A percentile compares a stretch with the other conserved stretches of the same genome.
Conservation (phyloP, 139 green algal genomes). For the Pycnococcus provasolii region DNA sequence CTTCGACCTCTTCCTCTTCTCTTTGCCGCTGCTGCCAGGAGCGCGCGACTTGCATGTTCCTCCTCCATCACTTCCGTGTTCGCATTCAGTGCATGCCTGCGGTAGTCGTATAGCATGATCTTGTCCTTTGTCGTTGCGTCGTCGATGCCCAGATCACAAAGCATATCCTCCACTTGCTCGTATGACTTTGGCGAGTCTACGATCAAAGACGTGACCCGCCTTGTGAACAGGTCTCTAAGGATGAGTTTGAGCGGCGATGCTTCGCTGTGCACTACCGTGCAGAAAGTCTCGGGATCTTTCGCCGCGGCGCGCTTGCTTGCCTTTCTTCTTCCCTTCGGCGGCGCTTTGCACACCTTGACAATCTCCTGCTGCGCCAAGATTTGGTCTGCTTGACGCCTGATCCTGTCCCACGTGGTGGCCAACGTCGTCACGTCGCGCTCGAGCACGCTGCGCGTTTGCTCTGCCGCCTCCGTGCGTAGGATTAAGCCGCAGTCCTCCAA, state of each 20-base stretch:
- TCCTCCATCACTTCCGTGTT: neutral
- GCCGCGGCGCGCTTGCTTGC: neutral
- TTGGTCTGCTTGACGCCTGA: neutral
- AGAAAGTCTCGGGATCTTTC: neutral
- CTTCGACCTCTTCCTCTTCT: too few relatives aligned
- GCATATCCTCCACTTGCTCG: neutral
- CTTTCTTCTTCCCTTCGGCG: too few relatives aligned
- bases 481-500: conserved; percentile 2
- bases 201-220: too few relatives aligned
- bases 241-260: too few relatives aligned
- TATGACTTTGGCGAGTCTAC: too few relatives aligned
- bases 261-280: too few relatives aligned
- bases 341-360: neutral
- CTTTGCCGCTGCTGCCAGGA: too few relatives aligned
- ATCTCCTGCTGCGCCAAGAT: neutral
- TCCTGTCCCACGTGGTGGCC: neutral
- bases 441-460: neutral
- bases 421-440: conserved; percentile 4
- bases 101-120: too few relatives aligned
- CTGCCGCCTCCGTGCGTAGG: conserved; percentile 20
- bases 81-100: neutral
- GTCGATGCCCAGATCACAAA: too few relatives aligned
- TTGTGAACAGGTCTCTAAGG: too few relatives aligned
- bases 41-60: too few relatives aligned
- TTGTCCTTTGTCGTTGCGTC: too few relatives aligned